Conservation (phyloP, 148 eudicot genomes). For the Rhododendron kiyosumense region DNA sequence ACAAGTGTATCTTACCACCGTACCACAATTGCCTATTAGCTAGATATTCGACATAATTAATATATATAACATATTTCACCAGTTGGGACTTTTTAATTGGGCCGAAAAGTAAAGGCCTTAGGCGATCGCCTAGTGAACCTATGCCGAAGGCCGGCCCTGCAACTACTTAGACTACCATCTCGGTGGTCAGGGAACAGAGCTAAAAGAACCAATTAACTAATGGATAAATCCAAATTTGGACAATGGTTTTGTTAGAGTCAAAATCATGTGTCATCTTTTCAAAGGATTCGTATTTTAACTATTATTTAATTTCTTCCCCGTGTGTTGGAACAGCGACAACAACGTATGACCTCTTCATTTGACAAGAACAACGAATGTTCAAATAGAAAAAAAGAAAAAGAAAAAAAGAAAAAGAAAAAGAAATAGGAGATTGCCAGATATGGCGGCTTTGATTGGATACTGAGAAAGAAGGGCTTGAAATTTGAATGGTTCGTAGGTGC, state of each 20-base stretch:
- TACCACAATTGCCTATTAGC: too few relatives aligned
- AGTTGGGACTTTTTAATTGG: too few relatives aligned
- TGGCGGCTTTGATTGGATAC: neutral
- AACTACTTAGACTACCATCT: too few relatives aligned
- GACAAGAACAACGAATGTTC: neutral
- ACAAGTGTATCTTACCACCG: too few relatives aligned
- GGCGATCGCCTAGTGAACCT: too few relatives aligned
- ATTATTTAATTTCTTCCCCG: neutral
- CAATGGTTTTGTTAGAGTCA: neutral
- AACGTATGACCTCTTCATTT: neutral
- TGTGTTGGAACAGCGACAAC: neutral
- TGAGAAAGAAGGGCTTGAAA: neutral
- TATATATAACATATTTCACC: too few relatives aligned
- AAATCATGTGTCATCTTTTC: neutral
- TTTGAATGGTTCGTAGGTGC: neutral
- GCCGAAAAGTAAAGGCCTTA: too few relatives aligned
- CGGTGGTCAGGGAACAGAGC: neutral
- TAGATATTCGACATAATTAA: too few relatives aligned
- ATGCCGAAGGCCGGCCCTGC: too few relatives aligned
- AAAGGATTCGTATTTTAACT: neutral
- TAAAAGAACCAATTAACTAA: too few relatives aligned
- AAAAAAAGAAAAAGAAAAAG: too few relatives aligned
- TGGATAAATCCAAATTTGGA: neutral
- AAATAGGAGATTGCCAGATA: neutral
- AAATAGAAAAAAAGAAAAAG: neutral